Evolutionary conservation across 1,284 basidiomycete genomes (phyloP).

Genomic region (Leucoagaricus sp.): DNA sequence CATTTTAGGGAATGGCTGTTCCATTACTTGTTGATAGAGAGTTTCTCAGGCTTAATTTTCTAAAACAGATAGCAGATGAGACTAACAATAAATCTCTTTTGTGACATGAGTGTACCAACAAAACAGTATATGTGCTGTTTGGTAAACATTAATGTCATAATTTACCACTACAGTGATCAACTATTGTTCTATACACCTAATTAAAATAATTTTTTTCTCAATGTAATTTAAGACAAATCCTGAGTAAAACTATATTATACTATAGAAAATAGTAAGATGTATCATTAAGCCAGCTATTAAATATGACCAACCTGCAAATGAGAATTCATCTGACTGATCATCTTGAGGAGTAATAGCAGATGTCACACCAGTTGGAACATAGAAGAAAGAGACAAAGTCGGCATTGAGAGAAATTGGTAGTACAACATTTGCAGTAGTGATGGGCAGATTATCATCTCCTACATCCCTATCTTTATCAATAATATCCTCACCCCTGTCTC

Average conservation of each 20-base stretch:
- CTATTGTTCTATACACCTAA: background rate
- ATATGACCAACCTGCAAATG: background rate
- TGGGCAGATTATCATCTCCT: background rate
- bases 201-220: no score
- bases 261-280: no score
- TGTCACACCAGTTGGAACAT: background rate
- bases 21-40: no score
- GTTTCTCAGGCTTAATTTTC: no score
- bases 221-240: no score
- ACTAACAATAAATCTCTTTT: no score
- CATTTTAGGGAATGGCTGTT: no score
- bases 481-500: background rate
- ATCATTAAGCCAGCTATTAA: no score
- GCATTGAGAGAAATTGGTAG: background rate
- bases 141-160: constrained; percentile 15
- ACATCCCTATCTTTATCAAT: background rate
- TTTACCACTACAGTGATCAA: background rate
- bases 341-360: background rate
- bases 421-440: background rate
- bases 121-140: background rate
- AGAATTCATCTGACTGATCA: background rate
- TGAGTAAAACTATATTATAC: no score
- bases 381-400: constrained; percentile 1
- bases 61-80: no score
- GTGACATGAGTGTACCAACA: background rate